These are phyloP conservation scores for Rhizopogon parksii DNA, from an alignment of 1,284 basidiomycete genomes.

Conservation along the genomic window DNA sequence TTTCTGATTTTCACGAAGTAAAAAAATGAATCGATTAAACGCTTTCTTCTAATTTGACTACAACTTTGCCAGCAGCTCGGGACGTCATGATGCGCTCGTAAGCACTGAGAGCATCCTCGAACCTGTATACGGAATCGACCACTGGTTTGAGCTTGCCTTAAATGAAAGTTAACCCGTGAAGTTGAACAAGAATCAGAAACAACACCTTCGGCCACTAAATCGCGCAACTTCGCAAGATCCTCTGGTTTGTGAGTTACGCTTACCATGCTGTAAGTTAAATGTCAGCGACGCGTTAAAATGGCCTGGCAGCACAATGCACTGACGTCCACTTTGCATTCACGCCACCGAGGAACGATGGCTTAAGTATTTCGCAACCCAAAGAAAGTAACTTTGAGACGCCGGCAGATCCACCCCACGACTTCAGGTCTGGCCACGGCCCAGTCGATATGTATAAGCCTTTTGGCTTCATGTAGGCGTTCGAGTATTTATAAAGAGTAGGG, in stretches of 20 bases:
- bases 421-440: constrained; percentile 32
- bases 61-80: constrained; percentile 58
- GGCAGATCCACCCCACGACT: constrained; percentile 10
- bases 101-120: constrained; percentile 51
- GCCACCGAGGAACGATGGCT: not conserved
- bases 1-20: not conserved
- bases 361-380: not conserved
- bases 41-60: constrained; percentile 38
- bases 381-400: not conserved
- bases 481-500: constrained; percentile 34
- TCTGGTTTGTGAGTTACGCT: constrained; percentile 28
- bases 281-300: not conserved
- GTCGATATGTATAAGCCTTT: constrained; percentile 40
- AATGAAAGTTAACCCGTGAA: not conserved
- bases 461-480: constrained; percentile 38
- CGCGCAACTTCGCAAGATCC: constrained; percentile 31
- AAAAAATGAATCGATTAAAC: not conserved
- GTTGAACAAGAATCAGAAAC: constrained; percentile 10
- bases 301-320: not conserved
- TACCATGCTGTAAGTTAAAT: constrained; percentile 20
- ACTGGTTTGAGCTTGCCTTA: constrained; percentile 48
- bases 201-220: constrained; percentile 39
- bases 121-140: constrained; percentile 55
- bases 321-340: not conserved
- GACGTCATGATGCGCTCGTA: constrained; percentile 53